Evolutionary conservation across 129 eudicot species (phyloP).

Genomic region (Kitagawia praeruptora): DNA sequence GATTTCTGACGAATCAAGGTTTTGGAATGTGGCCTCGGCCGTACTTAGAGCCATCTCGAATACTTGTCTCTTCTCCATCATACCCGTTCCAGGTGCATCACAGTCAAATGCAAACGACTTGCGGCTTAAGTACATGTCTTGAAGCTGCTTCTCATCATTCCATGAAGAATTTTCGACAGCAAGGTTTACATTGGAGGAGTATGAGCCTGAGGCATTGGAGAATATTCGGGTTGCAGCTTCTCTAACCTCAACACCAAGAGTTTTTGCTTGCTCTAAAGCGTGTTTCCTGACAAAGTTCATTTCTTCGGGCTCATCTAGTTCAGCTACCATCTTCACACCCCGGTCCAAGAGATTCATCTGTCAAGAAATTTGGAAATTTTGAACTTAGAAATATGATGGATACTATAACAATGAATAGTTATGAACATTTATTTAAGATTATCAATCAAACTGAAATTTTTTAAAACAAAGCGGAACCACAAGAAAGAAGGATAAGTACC

Average conservation of each 20-base stretch:
- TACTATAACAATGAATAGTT: constrained; percentile 24
- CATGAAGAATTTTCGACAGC: constrained; percentile 98
- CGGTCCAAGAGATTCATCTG: constrained; percentile 98
- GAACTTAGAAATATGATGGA: constrained; percentile 3
- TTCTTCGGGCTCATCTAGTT: constrained; percentile 88
- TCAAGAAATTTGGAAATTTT: neutral
- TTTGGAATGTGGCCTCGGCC: constrained; percentile 97
- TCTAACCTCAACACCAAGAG: constrained; percentile 69
- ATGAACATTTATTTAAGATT: neutral
- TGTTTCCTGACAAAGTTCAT: constrained; percentile 85
- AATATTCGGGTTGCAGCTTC: constrained; percentile 92
- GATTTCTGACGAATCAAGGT: constrained; percentile 92
- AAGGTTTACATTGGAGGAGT: constrained; percentile 90
- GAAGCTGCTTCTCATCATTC: constrained; percentile 98
- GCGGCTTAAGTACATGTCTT: constrained; percentile 95
- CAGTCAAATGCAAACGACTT: constrained; percentile 93
- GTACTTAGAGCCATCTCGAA: constrained; percentile 96
- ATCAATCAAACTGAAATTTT: neutral
- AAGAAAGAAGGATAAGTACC: constrained; percentile 37
- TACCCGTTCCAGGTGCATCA: constrained; percentile 93
- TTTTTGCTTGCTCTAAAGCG: constrained; percentile 84
- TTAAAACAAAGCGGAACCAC: neutral
- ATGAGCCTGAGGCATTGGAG: constrained; percentile 96
- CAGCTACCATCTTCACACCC: constrained; percentile 98
- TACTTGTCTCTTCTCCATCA: constrained; percentile 77